Percentiles rank a stretch among this genome's conserved stretches.
Evolutionary conservation across 805 yeast genomes (phyloP).

Genomic region (Pichia rugopelliculosa): DNA sequence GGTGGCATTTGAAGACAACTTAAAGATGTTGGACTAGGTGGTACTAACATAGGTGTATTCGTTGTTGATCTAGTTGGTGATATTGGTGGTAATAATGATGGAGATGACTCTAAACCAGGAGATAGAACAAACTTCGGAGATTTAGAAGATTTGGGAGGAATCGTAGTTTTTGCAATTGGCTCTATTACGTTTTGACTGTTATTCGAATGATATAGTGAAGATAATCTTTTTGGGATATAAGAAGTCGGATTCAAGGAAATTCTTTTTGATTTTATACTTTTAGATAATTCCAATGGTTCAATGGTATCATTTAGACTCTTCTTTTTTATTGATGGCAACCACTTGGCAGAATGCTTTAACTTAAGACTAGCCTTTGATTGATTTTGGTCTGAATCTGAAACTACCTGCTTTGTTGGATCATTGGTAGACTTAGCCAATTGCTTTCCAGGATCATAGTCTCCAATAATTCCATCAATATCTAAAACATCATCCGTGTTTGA

Average conservation of each 20-base stretch:
- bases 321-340: conserved; percentile 6
- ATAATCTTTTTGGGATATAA: not conserved
- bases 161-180: not conserved
- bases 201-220: not conserved
- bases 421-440: not conserved
- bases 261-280: not conserved
- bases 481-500: not conserved
- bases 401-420: not conserved
- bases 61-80: conserved; percentile 1
- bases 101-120: not conserved
- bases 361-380: conserved; percentile 1
- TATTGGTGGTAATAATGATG: not conserved
- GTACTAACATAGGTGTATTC: not conserved
- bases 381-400: not conserved
- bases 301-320: not conserved
- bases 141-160: not conserved
- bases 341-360: conserved; percentile 1
- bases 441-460: not conserved
- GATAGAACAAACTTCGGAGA: not conserved
- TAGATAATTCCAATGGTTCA: not conserved
- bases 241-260: not conserved
- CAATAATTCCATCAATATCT: not conserved
- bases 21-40: not conserved
- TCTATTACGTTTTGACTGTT: not conserved
- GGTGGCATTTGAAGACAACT: not conserved